These are phyloP conservation scores for Candida loeiensis DNA, from an alignment of 805 yeast genomes.

Conservation along the genomic window DNA sequence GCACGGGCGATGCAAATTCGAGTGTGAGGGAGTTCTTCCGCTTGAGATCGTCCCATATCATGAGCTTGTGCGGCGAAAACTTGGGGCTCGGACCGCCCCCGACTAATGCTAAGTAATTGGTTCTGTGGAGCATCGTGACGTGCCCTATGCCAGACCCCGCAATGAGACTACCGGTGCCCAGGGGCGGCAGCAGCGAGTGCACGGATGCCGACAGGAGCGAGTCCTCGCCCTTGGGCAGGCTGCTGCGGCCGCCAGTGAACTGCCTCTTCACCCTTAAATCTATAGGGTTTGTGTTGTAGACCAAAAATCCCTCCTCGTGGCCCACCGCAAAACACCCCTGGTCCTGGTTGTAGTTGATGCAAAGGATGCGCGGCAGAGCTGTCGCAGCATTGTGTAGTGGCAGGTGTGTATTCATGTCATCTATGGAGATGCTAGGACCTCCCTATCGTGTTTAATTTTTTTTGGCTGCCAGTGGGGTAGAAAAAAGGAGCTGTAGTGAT, in stretches of 20 bases:
- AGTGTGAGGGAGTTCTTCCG: constrained; percentile 66
- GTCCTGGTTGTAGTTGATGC: constrained; percentile 81
- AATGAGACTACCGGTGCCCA: neutral
- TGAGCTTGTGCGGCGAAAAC: constrained; percentile 72
- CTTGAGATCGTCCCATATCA: constrained; percentile 91
- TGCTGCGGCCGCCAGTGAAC: constrained; percentile 23
- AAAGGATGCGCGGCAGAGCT: constrained; percentile 40
- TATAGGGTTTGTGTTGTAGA: constrained; percentile 85
- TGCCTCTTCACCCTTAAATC: constrained; percentile 57
- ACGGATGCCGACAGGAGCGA: constrained; percentile 15
- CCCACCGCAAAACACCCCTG: constrained; percentile 86
- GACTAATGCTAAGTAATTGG: constrained; percentile 84
- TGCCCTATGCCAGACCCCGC: constrained; percentile 62
- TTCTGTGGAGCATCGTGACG: constrained; percentile 80
- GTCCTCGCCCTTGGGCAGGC: constrained; percentile 22
- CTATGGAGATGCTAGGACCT: neutral
- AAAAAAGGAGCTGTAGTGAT: neutral
- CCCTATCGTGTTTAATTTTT: constrained; percentile 1
- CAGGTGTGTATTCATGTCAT: constrained; percentile 18
- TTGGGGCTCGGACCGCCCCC: constrained; percentile 86
- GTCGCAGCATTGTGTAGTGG: constrained; percentile 7
- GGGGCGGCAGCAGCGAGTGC: constrained; percentile 4
- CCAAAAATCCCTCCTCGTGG: constrained; percentile 75
- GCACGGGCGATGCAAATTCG: constrained; percentile 73
- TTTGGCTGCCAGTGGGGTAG: constrained; percentile 1